Conservation (phyloP, 371 early-diverging fungal species). For the Rhizopus stolonifer region DNA sequence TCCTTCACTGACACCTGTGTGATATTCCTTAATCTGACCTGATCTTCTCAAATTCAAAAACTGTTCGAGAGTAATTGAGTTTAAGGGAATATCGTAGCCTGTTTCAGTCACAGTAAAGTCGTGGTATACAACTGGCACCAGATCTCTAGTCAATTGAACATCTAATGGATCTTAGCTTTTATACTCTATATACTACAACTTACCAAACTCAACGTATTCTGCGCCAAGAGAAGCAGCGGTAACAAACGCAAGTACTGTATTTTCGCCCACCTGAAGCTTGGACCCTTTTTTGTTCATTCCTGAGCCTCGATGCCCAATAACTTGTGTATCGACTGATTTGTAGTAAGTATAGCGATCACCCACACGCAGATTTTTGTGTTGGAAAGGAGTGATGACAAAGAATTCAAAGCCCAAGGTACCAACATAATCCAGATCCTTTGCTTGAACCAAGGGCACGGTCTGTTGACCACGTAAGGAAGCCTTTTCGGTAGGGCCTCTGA, state of each 20-base stretch:
- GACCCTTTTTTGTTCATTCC: constrained; percentile 79
- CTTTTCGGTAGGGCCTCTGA: constrained; percentile 39
- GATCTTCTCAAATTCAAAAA: constrained; percentile 63
- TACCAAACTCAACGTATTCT: constrained; percentile 89
- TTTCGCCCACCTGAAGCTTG: constrained; percentile 87
- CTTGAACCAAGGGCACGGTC: constrained; percentile 60
- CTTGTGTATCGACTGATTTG: constrained; percentile 63
- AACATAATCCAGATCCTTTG: constrained; percentile 54
- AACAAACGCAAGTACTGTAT: constrained; percentile 90
- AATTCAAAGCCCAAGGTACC: constrained; percentile 66
- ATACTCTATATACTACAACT: too few species aligned
- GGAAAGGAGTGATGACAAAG: constrained; percentile 68
- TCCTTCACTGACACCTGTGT: constrained; percentile 45
- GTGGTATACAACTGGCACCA: constrained; percentile 92
- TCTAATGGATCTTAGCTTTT: too few species aligned
- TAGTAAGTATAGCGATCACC: constrained; percentile 66
- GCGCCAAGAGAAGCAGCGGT: constrained; percentile 88
- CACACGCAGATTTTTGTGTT: constrained; percentile 56
- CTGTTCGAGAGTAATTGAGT: constrained; percentile 69
- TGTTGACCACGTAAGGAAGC: constrained; percentile 47
- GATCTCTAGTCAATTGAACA: constrained; percentile 94
- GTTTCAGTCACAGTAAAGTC: constrained; percentile 91
- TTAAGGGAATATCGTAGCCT: constrained; percentile 80
- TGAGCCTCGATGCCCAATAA: constrained; percentile 95
- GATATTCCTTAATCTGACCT: constrained; percentile 50